These are phyloP conservation scores for Lentinula novae-zelandiae DNA, from an alignment of 1,284 basidiomycete genomes.

Conservation along the genomic window DNA sequence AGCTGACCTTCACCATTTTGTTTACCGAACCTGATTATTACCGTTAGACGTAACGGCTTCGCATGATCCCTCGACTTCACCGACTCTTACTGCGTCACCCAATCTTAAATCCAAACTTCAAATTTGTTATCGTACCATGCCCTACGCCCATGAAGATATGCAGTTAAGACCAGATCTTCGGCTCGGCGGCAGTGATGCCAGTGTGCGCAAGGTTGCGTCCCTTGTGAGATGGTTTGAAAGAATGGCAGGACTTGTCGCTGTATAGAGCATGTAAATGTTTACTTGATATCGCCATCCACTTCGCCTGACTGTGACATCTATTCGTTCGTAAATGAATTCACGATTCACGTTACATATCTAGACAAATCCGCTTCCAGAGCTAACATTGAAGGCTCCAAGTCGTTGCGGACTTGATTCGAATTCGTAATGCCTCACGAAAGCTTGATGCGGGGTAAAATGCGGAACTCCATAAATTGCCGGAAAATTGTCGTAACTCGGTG, in stretches of 20 bases:
- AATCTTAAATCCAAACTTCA: constrained; percentile 53
- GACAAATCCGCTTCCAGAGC: no score
- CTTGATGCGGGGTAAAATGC: no score
- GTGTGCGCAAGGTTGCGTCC: constrained; percentile 59
- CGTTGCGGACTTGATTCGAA: no score
- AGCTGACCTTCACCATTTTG: neutral
- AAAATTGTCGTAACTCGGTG: neutral
- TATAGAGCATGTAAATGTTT: neutral
- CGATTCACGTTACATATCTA: no score
- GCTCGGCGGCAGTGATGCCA: constrained; percentile 62
- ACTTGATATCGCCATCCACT: neutral
- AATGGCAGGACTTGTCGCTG: constrained; percentile 44
- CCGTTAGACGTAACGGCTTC: constrained; percentile 45
- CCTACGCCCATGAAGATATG: constrained; percentile 54
- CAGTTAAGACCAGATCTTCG: constrained; percentile 67
- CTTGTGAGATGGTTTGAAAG: constrained; percentile 70
- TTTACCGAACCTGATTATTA: neutral
- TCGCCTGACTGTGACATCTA: neutral
- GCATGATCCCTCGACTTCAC: constrained; percentile 37
- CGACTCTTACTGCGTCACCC: constrained; percentile 59
- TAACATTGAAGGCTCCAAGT: no score
- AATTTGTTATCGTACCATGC: constrained; percentile 76
- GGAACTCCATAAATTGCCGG: neutral
- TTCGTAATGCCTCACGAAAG: no score
- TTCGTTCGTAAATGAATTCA: neutral